phyloP scores from a whole-genome alignment of 2,329 filamentous ascomycete species.

The Teratosphaeria epicoccoides region DNA sequence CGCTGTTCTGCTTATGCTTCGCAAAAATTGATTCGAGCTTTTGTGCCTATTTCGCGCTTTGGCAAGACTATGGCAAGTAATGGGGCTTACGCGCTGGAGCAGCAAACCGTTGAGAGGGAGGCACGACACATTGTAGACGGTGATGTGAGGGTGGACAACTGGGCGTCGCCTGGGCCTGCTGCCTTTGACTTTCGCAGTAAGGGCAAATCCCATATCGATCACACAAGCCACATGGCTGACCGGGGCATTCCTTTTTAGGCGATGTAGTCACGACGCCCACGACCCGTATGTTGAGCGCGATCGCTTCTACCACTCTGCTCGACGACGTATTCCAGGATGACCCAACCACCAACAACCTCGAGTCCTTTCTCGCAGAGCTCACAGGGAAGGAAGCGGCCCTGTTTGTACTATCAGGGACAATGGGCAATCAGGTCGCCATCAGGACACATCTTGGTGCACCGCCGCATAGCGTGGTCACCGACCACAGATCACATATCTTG shows the following conservation, averaged over 20 bases:
- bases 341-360: conserved; percentile 63
- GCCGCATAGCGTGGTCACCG: conserved; percentile 70
- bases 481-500: conserved; percentile 68
- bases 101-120: conserved; percentile 14
- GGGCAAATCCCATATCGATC: neutral
- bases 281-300: conserved; percentile 68
- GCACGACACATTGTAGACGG: conserved; percentile 17
- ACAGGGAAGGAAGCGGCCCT: conserved; percentile 66
- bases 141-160: conserved; percentile 23
- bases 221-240: neutral
- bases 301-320: conserved; percentile 60
- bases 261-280: conserved; percentile 70
- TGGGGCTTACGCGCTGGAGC: conserved; percentile 8
- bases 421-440: conserved; percentile 84
- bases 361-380: conserved; percentile 61
- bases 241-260: conserved; percentile 9
- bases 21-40: neutral
- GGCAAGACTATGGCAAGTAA: conserved; percentile 2
- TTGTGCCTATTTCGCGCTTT: neutral
- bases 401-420: conserved; percentile 80
- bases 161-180: conserved; percentile 38
- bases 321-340: conserved; percentile 83
- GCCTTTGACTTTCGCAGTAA: conserved; percentile 47
- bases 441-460: conserved; percentile 68
- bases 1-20: neutral